Percentiles rank a stretch among this genome's conserved stretches.
Conservation (phyloP, 1,284 basidiomycete species). For the Irpex sp. region DNA sequence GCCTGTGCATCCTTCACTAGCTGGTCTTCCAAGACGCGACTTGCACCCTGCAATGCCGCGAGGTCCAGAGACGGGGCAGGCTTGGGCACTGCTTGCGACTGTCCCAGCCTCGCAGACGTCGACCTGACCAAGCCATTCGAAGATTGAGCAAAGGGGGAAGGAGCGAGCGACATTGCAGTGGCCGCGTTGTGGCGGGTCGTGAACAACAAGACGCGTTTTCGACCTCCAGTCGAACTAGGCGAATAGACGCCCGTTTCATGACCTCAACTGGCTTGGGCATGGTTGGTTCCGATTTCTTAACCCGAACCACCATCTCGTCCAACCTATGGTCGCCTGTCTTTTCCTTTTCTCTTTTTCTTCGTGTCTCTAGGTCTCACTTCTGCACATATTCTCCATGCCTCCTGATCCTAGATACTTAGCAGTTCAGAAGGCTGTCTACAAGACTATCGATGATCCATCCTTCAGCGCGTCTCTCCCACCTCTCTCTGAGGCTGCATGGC, state of each 20-base stretch:
- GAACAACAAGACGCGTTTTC: slow-evolving; percentile 12
- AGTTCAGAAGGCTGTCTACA: slow-evolving; percentile 23
- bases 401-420: neutral
- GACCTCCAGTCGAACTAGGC: neutral
- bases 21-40: slow-evolving; percentile 61
- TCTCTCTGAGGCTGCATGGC: slow-evolving; percentile 26
- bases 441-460: slow-evolving; percentile 18
- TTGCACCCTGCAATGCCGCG: slow-evolving; percentile 59
- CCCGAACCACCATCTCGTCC: neutral
- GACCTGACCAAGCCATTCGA: slow-evolving; percentile 3
- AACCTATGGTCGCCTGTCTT: neutral
- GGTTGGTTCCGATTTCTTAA: neutral
- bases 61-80: slow-evolving; percentile 51
- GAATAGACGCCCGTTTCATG: neutral
- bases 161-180: slow-evolving; percentile 6
- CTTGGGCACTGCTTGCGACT: slow-evolving; percentile 8
- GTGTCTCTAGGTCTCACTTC: neutral
- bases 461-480: slow-evolving; percentile 26
- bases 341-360: neutral
- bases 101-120: slow-evolving; percentile 3
- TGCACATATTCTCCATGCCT: neutral
- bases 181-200: slow-evolving; percentile 12
- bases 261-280: neutral
- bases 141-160: slow-evolving; percentile 2
- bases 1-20: slow-evolving; percentile 67